Base-by-base conservation (phyloP, 2,329 filamentous ascomycete species). In the Capronia epimyces region DNA sequence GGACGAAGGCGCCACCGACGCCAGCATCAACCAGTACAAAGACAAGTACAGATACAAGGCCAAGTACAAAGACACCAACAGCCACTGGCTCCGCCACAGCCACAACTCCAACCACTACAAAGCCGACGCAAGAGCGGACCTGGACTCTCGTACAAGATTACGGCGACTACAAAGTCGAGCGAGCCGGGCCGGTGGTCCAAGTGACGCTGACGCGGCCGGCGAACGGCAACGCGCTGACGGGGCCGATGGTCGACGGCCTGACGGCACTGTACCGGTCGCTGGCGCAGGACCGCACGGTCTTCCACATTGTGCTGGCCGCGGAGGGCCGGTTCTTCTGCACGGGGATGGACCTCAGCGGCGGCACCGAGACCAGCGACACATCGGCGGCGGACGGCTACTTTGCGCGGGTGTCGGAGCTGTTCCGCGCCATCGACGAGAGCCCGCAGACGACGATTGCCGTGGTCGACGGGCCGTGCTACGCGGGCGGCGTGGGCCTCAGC, bases 401-500 rank as follows among this genome's bases (percentile, higher is more conserved):
- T 21, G 32, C 22, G 20, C 8, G 51, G 0, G 59, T 72, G 0
- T 67, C 72, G 50, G 15, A 52, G 0, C 59, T 72, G 0, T 67
- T 73, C 50, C 60, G 67, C 5, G 61, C 61, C 0, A 70, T 74
- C n/a, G 69, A 72, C 36, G 52, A 53, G 1, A 66, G 61, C 0
- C 66, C 69, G 3, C 68, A 74, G 43, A 64, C 65, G 1, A 74
- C 69, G 0, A 69, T 74, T 32, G 69, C 70, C 0, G 61, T 55
- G 2, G 49, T 74, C 16, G 69, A 74, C 27, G 71, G 72, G 0
- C 69, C 71, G 2, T 65, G 66, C 3, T 72, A 69, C 48, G 71
- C 70, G 1, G 71, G 69, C 2, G 71, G 71, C 0, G 68, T 72
- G 1, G 71, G 71, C 0, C 59, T 74, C 1, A 69, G 66, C 0